Percentiles rank a stretch among this genome's conserved stretches.
phyloP scores from a whole-genome alignment of 108 stramenopile species.

The Skeletonema costatum region DNA sequence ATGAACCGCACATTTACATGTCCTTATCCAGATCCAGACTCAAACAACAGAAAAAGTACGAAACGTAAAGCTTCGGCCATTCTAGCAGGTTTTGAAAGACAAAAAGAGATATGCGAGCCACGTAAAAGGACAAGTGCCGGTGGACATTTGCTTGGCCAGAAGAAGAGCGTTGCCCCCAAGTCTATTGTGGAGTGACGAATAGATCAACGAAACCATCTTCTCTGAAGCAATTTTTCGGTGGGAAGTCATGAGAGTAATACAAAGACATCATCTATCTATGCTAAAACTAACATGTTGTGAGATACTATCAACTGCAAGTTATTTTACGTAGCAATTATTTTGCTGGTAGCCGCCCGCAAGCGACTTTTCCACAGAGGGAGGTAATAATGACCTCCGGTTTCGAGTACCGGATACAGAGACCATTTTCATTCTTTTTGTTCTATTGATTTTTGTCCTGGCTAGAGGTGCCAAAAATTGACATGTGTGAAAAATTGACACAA shows the following conservation, averaged over 20 bases:
- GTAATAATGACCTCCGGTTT: too few relatives aligned
- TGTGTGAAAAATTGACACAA: too few relatives aligned
- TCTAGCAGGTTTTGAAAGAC: conserved; percentile 36
- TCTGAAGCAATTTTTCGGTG: not conserved
- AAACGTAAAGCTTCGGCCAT: conserved; percentile 24
- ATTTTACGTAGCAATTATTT: too few relatives aligned
- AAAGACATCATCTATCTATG: not conserved
- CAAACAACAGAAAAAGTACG: conserved; percentile 2
- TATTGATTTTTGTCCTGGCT: too few relatives aligned
- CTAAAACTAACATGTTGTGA: too few relatives aligned
- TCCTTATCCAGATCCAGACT: conserved; percentile 21
- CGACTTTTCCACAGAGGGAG: too few relatives aligned
- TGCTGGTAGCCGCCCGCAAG: too few relatives aligned
- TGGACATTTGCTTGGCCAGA: not conserved
- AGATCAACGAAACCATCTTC: not conserved
- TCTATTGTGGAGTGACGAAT: not conserved
- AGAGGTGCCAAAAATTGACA: too few relatives aligned
- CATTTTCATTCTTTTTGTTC: too few relatives aligned
- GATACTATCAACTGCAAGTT: too few relatives aligned
- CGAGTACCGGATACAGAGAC: too few relatives aligned
- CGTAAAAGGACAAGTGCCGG: not conserved
- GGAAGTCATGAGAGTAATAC: not conserved
- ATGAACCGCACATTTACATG: conserved; percentile 28
- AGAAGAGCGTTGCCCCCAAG: not conserved
- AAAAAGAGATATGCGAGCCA: conserved; percentile 1